phyloP scores from a whole-genome alignment of 805 yeast species.

The Suhomyces prunicola region DNA sequence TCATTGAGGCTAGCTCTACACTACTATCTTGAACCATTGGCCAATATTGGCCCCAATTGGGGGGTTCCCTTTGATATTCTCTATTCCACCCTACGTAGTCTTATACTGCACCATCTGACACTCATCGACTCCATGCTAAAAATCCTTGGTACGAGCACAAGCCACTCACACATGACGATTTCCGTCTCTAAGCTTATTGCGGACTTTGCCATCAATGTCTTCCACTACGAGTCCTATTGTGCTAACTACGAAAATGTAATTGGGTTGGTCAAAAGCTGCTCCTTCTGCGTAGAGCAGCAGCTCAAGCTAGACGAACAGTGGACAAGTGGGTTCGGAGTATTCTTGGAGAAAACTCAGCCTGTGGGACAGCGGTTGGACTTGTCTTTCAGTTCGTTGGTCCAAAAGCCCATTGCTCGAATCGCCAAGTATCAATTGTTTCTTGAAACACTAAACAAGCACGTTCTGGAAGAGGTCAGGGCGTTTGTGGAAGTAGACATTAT shows the following conservation, averaged over 20 bases:
- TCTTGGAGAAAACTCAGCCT: constrained; percentile 43
- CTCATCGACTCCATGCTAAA: constrained; percentile 11
- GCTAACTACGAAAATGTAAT: constrained; percentile 30
- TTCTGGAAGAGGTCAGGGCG: constrained; percentile 14
- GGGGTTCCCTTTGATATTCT: neutral
- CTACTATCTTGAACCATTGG: constrained; percentile 42
- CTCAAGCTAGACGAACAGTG: constrained; percentile 12
- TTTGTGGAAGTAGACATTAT: constrained; percentile 12
- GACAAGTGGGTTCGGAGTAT: constrained; percentile 29
- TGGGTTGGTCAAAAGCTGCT: constrained; percentile 24
- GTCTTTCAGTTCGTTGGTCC: constrained; percentile 51
- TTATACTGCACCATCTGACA: constrained; percentile 22
- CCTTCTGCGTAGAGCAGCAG: constrained; percentile 9
- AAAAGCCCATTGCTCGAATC: constrained; percentile 51
- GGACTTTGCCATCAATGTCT: constrained; percentile 19
- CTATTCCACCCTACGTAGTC: neutral
- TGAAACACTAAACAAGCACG: constrained; percentile 36
- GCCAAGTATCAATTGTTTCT: constrained; percentile 50
- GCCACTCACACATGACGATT: neutral
- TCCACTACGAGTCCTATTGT: constrained; percentile 33
- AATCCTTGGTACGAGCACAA: neutral
- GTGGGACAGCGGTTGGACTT: constrained; percentile 38
- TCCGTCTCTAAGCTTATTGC: neutral
- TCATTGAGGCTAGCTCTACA: constrained; percentile 42
- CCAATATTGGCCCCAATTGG: constrained; percentile 6